Evolutionary conservation across 2,329 filamentous ascomycete genomes (phyloP).

Genomic region (Fusarium mexicanum): DNA sequence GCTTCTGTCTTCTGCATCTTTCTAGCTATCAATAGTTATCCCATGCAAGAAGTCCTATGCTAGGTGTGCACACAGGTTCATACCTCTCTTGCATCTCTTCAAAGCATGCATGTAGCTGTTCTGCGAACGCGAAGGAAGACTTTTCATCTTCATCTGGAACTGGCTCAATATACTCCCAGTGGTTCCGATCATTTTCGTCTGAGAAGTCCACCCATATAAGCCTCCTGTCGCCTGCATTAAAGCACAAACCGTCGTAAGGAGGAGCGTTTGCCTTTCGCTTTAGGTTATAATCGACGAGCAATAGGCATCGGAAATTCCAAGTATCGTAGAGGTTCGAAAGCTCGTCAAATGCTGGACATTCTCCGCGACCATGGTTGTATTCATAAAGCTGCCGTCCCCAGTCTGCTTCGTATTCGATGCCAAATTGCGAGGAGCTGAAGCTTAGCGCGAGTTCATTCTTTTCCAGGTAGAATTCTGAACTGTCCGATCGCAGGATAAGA

Average conservation of each 20-base stretch:
- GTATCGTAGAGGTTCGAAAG: accelerated
- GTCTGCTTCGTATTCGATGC: background rate
- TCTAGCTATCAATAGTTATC: background rate
- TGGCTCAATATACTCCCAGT: background rate
- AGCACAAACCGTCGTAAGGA: background rate
- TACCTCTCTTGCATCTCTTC: background rate
- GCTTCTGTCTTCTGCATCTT: background rate
- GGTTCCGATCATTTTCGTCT: accelerated
- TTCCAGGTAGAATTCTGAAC: background rate
- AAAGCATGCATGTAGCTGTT: accelerated
- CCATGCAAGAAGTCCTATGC: background rate
- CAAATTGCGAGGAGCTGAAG: background rate
- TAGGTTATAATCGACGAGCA: background rate
- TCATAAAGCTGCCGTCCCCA: background rate
- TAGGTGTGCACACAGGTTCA: background rate
- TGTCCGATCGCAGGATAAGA: background rate
- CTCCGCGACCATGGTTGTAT: accelerated
- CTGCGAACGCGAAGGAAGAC: background rate
- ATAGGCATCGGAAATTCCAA: background rate
- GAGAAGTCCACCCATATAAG: background rate
- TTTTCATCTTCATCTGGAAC: background rate
- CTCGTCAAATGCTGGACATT: background rate
- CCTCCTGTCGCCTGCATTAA: background rate
- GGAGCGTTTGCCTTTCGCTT: background rate
- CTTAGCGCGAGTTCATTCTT: background rate